Evolutionary conservation across 306 rosid species (phyloP), one percentile per base, ranked within the genome.

Genomic region (Bauhinia variegata): DNA sequence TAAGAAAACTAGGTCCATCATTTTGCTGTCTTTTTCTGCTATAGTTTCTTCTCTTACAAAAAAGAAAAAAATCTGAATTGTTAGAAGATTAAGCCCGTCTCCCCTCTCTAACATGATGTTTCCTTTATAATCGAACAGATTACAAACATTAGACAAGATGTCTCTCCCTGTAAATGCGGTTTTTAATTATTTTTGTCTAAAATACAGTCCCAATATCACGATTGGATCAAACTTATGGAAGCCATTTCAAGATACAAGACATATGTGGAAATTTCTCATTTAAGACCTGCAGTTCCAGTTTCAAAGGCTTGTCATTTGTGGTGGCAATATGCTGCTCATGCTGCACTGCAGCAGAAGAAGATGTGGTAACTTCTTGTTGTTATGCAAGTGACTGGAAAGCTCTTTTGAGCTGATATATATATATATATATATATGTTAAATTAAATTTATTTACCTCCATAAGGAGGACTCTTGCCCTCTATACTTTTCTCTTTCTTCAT

Each of bases 271-370:
- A 80, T 90, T 76, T 86, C 90, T 69, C 97, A 93, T 82, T 76
- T 93, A 63, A 83, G 97, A 70, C 99, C 99, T 57, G 50, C 78
- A 52, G 75, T 83, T 62, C 77, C 99, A 75, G 81, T 90, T 61
- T 83, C 88, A 33, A 82, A 68, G 70, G 80, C 77, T 75, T 87
- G 86, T 46, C 15, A 14, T 62, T 58, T 88, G 80, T 93, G 97
- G 99, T 93, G 97, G 99, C 87, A 70, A 63, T 90, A 86, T 82
- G 99, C 96, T 73, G 86, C 86, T 66, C 86, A 83, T 78, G 97
- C 97, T 58, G 61, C 78, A 14, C 71, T 93, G 80, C 99, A 83
- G 88, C 95, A 90, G 87, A 88, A 79, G 82, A 82, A 86, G 85
- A 72, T 79, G 85, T 93, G 96, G 99, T 93, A 90, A 75, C 51